Conservation (phyloP, 75 land plant genomes). For the Pseudotsuga menziesii region DNA sequence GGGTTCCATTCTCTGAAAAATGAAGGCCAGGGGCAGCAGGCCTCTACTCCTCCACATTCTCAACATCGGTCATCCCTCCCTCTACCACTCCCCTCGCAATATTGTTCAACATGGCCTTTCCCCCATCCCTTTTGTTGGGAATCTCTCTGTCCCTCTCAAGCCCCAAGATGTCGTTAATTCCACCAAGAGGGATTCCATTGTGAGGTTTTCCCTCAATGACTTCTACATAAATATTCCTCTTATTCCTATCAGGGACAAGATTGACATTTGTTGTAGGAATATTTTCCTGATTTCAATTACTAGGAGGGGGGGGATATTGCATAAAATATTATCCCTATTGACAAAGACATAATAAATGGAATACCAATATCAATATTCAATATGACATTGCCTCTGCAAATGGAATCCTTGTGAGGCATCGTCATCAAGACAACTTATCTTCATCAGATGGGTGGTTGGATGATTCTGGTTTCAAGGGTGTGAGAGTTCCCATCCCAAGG, state of each 20-base stretch:
- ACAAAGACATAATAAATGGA: neutral
- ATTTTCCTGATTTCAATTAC: neutral
- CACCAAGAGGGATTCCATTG: slow-evolving; percentile 81
- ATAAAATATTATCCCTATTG: neutral
- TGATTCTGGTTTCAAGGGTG: slow-evolving; percentile 13
- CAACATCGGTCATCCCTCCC: slow-evolving; percentile 10
- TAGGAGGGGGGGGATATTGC: neutral
- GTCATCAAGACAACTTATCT: too few species aligned
- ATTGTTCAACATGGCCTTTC: neutral
- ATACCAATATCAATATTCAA: neutral
- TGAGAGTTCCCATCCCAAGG: slow-evolving; percentile 74
- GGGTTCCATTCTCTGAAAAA: too few species aligned
- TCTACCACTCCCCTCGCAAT: slow-evolving; percentile 28
- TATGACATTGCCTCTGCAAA: neutral
- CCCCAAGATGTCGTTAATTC: slow-evolving; percentile 87
- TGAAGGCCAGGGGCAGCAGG: slow-evolving; percentile 30
- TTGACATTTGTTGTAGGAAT: slow-evolving; percentile 41
- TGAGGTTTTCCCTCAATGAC: slow-evolving; percentile 72
- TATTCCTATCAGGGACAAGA: slow-evolving; percentile 79
- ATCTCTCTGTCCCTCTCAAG: slow-evolving; percentile 68
- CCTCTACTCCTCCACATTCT: slow-evolving; percentile 22
- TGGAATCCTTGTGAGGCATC: neutral
- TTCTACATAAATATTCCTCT: slow-evolving; percentile 65
- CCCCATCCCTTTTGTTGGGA: slow-evolving; percentile 27
- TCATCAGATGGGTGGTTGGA: neutral